These are phyloP conservation scores for Penicillium nordicum DNA, from an alignment of 2,329 filamentous ascomycete genomes.

Conservation along the genomic window DNA sequence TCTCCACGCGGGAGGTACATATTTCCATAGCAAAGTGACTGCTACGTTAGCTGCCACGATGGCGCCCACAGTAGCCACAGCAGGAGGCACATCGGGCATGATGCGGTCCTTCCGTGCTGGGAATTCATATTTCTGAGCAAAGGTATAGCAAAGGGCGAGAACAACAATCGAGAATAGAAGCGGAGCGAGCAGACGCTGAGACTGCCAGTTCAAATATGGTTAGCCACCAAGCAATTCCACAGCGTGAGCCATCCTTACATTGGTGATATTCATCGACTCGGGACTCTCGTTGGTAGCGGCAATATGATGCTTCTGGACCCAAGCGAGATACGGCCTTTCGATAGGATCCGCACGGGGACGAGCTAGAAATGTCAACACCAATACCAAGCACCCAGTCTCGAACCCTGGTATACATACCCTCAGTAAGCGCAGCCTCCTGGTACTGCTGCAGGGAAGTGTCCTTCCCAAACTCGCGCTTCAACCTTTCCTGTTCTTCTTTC, in stretches of 20 bases:
- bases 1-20: constrained; percentile 52
- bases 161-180: constrained; percentile 40
- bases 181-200: constrained; percentile 47
- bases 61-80: constrained; percentile 50
- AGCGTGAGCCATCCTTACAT: constrained; percentile 24
- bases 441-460: constrained; percentile 39
- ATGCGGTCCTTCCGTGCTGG: constrained; percentile 48
- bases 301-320: constrained; percentile 44
- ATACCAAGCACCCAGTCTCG: neutral
- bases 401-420: constrained; percentile 26
- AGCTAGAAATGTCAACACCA: constrained; percentile 20
- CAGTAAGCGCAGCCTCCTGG: constrained; percentile 34
- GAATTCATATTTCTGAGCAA: constrained; percentile 49
- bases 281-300: constrained; percentile 34
- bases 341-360: constrained; percentile 42
- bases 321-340: constrained; percentile 40
- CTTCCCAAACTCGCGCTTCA: constrained; percentile 30
- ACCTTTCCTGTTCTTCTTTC: constrained; percentile 37
- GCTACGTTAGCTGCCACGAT: constrained; percentile 51
- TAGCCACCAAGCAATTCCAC: neutral
- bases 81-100: constrained; percentile 49
- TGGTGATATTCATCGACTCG: constrained; percentile 36
- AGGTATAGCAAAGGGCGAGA: constrained; percentile 43
- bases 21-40: constrained; percentile 52
- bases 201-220: constrained; percentile 21